Evolutionary conservation across 257 asterid genomes (phyloP).

Genomic region (Nicotiana tabacum): DNA sequence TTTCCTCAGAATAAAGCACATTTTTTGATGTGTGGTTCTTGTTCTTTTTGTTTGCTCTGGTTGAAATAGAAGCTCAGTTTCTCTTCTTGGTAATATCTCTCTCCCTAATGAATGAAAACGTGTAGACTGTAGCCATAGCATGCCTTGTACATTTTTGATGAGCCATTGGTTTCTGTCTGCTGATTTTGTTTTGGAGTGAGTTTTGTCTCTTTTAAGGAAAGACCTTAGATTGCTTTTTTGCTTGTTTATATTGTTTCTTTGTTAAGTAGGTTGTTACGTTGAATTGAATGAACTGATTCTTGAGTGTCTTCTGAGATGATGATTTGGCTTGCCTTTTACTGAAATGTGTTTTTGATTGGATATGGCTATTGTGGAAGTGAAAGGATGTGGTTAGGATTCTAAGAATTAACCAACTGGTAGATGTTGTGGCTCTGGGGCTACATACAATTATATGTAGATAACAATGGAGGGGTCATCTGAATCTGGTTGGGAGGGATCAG

Average conservation of each 20-base stretch:
- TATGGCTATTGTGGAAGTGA: conserved; percentile 35
- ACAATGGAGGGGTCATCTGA: conserved; percentile 87
- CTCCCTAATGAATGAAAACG: conserved; percentile 19
- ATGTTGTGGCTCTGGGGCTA: conserved; percentile 27
- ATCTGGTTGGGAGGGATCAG: conserved; percentile 71
- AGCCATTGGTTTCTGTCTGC: conserved; percentile 6
- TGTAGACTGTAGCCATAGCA: conserved; percentile 24
- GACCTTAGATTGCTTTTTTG: not conserved
- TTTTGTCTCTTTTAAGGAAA: not conserved
- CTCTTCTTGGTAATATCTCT: conserved; percentile 14
- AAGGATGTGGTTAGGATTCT: conserved; percentile 15
- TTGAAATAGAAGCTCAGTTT: conserved; percentile 14
- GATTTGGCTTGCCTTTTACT: conserved; percentile 1
- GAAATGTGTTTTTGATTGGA: conserved; percentile 32
- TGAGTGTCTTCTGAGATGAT: not conserved
- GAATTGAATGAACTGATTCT: not conserved
- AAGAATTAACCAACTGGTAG: conserved; percentile 20
- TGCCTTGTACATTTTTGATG: conserved; percentile 9
- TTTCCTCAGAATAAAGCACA: conserved; percentile 26
- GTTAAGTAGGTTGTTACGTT: not conserved
- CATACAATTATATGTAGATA: conserved; percentile 36
- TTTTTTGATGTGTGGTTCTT: conserved; percentile 38
- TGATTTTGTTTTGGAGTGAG: conserved; percentile 8
- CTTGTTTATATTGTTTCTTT: not conserved
- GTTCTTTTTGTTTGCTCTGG: conserved; percentile 16